Evolutionary conservation across 345 rosid genomes (phyloP).

Genomic region (Erysimum cheiranthoides): DNA sequence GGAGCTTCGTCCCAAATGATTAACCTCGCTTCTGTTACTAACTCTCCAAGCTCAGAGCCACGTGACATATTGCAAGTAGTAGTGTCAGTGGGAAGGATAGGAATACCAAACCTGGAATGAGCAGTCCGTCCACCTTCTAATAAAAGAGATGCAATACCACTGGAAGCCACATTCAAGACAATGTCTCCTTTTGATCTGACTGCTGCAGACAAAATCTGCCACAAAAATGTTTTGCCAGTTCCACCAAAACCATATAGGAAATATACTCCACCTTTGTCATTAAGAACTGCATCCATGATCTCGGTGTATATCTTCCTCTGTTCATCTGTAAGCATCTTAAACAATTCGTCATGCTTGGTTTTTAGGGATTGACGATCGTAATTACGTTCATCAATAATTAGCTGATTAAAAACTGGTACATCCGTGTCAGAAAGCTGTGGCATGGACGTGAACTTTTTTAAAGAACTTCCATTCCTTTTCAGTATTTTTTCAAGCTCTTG

Average conservation of each 20-base stretch:
- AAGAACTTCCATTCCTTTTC: background rate
- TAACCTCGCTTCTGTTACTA: too few relatives aligned
- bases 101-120: background rate
- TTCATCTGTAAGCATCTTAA: too few relatives aligned
- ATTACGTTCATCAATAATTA: too few relatives aligned
- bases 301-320: too few relatives aligned
- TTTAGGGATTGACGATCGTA: too few relatives aligned
- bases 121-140: background rate
- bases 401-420: too few relatives aligned
- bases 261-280: background rate
- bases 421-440: background rate
- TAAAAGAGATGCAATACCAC: background rate
- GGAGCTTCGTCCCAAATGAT: background rate
- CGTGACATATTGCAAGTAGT: background rate
- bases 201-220: background rate
- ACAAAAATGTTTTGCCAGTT: background rate
- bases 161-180: background rate
- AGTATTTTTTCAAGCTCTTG: background rate
- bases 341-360: too few relatives aligned
- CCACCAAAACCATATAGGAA: background rate
- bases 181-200: background rate
- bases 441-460: background rate
- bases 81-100: background rate
- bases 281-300: too few relatives aligned
- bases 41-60: background rate